Evolutionary conservation across 2,329 filamentous ascomycete genomes (phyloP), one percentile per base, ranked within the genome.

Genomic region (Didymella segeticola): DNA sequence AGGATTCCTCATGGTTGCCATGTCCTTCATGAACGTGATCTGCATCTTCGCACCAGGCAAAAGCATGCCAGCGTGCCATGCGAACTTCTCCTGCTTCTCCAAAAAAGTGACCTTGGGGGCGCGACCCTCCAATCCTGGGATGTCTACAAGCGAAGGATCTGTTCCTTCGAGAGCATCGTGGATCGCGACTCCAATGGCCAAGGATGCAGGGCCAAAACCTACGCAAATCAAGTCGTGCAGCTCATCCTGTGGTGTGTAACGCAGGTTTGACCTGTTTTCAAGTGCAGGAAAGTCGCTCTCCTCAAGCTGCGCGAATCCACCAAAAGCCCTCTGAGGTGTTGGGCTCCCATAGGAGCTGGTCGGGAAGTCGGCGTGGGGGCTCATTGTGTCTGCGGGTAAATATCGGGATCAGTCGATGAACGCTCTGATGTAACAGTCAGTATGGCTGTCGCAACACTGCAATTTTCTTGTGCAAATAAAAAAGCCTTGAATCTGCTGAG

Each of bases 51-150:
- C 90, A 5, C 92, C 93, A 0, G 92, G 91, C 3, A 98, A 84
- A 54, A 97, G 86, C 93, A 98, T 98, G 55, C 93, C 93, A 0
- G 91, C 87, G 75, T 98, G 93, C 93, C 93, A 98, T 53, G 89
- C 86, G 70, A 98, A 98, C 41, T 82, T 79, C 26, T 80, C 70
- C 76, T 98, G 93, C 74, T 90, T 89, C 79, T 98, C 93, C 20
- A 98, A 77, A 76, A 97, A 98, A 37, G 90, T 83, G 3, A 96
- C 87, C 71, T 89, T 91, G 41, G 91, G 89, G 37, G 75, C 63
- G 52, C 71, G 67, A 49, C 66, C 67, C 12, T 72, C 68, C 4
- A 79, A 62, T n/a, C 64, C 63, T 2, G 72, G 66, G 20, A 75
- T 53, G 27, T 72, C 64, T 27, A 64, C 51, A n/a, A 68, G 60